A percentile compares a stretch with the other conserved stretches of the same genome.
phyloP scores from a whole-genome alignment of 2,329 filamentous ascomycete genomes.

The Microsporum canis region DNA sequence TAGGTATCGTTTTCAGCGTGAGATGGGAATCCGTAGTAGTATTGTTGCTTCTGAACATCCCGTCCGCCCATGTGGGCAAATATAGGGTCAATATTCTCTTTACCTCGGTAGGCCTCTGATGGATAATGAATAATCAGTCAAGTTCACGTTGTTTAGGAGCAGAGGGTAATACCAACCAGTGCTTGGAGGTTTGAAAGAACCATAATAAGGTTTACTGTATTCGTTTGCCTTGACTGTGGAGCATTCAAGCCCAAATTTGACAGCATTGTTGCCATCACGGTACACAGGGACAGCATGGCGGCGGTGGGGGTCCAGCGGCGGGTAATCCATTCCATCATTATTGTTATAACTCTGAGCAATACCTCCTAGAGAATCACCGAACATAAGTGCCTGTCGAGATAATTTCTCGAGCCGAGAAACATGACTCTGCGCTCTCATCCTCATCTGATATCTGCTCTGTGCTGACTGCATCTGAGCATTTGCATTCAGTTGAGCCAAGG shows the following conservation, averaged over 20 bases:
- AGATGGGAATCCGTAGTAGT: slow-evolving; percentile 18
- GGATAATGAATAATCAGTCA: slow-evolving; percentile 13
- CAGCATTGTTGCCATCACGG: slow-evolving; percentile 20
- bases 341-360: slow-evolving; percentile 15
- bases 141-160: background rate
- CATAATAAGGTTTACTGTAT: background rate
- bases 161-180: background rate
- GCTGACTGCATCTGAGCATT: slow-evolving; percentile 22
- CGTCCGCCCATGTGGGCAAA: slow-evolving; percentile 13
- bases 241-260: background rate
- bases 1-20: slow-evolving; percentile 19
- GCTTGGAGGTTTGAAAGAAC: background rate
- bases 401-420: slow-evolving; percentile 10
- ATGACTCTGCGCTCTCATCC: slow-evolving; percentile 8
- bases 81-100: slow-evolving; percentile 32
- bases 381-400: slow-evolving; percentile 15
- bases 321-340: slow-evolving; percentile 24
- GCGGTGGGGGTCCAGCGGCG: slow-evolving; percentile 22
- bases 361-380: slow-evolving; percentile 15
- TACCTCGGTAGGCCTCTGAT: slow-evolving; percentile 17
- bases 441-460: slow-evolving; percentile 22
- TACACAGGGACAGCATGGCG: slow-evolving; percentile 28
- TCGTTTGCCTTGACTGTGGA: background rate
- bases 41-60: slow-evolving; percentile 17
- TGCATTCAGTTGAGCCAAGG: slow-evolving; percentile 24